Evolutionary conservation across 176 grass and related monocot species (phyloP).

Genomic region (Phyllostachys edulis): DNA sequence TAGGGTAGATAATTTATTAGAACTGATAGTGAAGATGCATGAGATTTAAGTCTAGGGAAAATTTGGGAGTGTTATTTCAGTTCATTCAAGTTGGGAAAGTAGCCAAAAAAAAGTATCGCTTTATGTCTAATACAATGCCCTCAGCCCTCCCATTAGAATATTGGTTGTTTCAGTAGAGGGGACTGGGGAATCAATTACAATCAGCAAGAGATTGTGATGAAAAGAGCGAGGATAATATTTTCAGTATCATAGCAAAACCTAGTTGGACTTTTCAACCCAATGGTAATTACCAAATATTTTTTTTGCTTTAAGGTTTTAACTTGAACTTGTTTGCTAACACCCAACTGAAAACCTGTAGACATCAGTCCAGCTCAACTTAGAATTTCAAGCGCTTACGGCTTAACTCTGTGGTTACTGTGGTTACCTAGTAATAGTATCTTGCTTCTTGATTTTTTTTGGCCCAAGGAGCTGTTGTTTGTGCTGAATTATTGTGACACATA

Average conservation of each 20-base stretch:
- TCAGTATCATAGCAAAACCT: background rate
- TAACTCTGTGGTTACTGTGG: background rate
- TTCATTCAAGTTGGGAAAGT: conserved; percentile 28
- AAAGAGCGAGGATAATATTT: background rate
- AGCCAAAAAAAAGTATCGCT: background rate
- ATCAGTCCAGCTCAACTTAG: background rate
- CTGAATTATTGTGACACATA: background rate
- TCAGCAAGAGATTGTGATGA: background rate
- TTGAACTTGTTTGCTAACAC: background rate
- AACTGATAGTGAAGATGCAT: background rate
- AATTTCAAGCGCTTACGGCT: background rate
- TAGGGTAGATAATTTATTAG: background rate
- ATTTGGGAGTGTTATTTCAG: background rate
- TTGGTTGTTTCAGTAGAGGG: background rate
- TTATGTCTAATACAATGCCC: background rate
- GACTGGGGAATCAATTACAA: background rate
- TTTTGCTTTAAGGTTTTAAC: background rate
- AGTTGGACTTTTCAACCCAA: background rate
- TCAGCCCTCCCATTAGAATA: background rate
- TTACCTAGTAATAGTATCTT: background rate
- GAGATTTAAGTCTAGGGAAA: background rate
- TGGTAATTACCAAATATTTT: background rate
- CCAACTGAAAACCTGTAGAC: background rate
- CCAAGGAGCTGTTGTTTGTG: background rate
- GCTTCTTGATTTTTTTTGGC: background rate